These are phyloP conservation scores for Sungouiozyma intestinalis DNA, from an alignment of 805 yeast genomes.

Conservation along the genomic window DNA sequence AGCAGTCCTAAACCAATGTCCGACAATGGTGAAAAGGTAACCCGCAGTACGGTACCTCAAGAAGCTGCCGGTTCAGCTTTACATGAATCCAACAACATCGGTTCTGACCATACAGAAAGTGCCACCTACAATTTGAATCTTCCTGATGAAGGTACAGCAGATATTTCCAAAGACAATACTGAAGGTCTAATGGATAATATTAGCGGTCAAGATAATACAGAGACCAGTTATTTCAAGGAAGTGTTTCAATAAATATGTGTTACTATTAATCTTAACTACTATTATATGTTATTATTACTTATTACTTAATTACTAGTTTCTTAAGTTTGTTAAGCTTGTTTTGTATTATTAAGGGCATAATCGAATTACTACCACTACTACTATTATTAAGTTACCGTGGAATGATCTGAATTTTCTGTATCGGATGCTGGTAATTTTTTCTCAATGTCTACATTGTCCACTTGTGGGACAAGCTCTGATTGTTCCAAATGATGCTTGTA, in stretches of 20 bases:
- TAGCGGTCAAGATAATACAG: neutral
- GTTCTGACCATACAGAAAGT: neutral
- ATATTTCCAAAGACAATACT: no score
- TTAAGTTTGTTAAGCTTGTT: neutral
- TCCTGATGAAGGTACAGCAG: neutral
- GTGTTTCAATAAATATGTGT: conserved; percentile 1
- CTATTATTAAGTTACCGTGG: neutral
- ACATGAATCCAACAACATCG: neutral
- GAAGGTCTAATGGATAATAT: neutral
- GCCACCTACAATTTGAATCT: neutral
- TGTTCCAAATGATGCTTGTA: conserved; percentile 3
- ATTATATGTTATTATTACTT: neutral
- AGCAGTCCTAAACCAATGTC: neutral
- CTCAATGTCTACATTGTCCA: neutral
- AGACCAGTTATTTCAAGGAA: conserved; percentile 4
- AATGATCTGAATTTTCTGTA: neutral
- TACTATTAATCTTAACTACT: neutral
- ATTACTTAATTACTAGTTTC: neutral
- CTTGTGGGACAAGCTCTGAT: neutral
- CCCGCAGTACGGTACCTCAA: neutral
- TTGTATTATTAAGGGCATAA: neutral
- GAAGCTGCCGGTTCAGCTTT: neutral
- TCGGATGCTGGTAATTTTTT: neutral
- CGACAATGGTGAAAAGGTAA: neutral
- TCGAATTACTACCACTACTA: neutral